Conservation (phyloP, 805 yeast genomes). For the Ogataea ramenticola region DNA sequence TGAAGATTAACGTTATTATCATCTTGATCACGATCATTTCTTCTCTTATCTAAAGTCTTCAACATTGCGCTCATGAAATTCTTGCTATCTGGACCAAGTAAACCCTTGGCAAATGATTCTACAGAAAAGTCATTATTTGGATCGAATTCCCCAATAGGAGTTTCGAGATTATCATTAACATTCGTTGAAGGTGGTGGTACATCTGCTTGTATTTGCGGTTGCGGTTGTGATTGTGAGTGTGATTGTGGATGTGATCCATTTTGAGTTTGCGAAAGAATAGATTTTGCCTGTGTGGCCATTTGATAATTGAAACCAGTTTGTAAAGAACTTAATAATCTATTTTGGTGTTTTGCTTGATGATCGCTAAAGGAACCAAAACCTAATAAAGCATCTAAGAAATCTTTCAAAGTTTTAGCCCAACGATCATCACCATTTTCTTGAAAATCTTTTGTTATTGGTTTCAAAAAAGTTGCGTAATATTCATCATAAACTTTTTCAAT, state of each 20-base stretch:
- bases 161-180: neutral
- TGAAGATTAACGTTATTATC: conserved; percentile 8
- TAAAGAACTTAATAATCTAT: too few relatives aligned
- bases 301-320: too few relatives aligned
- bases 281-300: too few relatives aligned
- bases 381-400: neutral
- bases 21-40: conserved; percentile 11
- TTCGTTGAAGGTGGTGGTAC: neutral
- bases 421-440: neutral
- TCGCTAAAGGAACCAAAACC: neutral
- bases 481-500: conserved; percentile 66
- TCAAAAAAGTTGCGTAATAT: conserved; percentile 30
- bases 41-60: neutral
- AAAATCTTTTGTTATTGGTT: neutral
- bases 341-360: conserved; percentile 7
- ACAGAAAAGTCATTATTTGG: neutral
- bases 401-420: neutral
- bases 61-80: neutral
- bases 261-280: neutral
- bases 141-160: neutral
- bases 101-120: neutral
- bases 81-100: neutral
- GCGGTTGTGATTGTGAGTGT: conserved; percentile 1
- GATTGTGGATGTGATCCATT: neutral
- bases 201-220: too few relatives aligned